phyloP scores from a whole-genome alignment of 176 grass and related monocot species.

The Hyparrhenia diplandra region DNA sequence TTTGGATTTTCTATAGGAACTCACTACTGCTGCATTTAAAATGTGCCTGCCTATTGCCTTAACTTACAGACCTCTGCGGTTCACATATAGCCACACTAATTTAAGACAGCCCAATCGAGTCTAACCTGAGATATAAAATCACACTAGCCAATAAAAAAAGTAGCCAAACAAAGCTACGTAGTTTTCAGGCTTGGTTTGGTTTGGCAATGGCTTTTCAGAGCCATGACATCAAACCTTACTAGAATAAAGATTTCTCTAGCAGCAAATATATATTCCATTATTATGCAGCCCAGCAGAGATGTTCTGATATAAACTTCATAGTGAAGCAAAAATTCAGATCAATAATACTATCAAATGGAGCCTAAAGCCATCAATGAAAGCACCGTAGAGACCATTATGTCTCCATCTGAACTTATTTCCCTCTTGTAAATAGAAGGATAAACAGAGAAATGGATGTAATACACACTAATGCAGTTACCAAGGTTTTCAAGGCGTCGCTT shows the following conservation, averaged over 20 bases:
- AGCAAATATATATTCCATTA: not conserved
- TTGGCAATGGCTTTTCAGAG: not conserved
- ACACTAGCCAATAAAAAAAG: no score
- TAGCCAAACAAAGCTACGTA: no score
- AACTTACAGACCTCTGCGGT: no score
- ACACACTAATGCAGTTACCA: not conserved
- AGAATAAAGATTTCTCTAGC: not conserved
- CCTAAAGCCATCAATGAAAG: not conserved
- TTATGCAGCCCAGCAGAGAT: not conserved
- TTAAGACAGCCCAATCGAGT: no score
- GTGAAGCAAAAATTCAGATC: not conserved
- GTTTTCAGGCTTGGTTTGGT: not conserved
- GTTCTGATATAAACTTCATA: not conserved
- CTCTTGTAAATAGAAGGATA: not conserved
- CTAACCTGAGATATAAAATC: no score
- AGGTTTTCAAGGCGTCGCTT: no score
- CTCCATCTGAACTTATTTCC: not conserved
- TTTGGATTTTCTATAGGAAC: no score
- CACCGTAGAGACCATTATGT: not conserved
- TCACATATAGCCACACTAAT: no score
- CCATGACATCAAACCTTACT: not conserved
- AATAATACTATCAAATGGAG: not conserved
- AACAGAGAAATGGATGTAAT: not conserved
- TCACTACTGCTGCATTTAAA: no score
- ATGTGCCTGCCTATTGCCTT: no score